phyloP scores from a whole-genome alignment of 176 grass and related monocot species.

The Microstegium vimineum region DNA sequence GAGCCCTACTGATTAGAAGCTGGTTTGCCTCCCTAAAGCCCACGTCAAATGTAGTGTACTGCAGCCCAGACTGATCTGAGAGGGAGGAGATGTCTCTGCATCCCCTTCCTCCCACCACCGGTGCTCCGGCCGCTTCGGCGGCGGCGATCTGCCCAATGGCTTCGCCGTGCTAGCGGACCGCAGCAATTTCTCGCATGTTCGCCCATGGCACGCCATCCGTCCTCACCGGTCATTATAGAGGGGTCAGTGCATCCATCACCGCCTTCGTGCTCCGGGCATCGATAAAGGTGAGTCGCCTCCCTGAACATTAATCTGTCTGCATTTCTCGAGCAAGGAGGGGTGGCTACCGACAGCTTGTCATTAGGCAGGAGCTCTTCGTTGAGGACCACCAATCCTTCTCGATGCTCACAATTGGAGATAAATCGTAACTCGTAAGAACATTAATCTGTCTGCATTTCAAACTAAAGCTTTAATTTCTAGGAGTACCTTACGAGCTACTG shows the following conservation, averaged over 20 bases:
- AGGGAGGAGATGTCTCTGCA: too few relatives aligned
- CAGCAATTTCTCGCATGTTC: background rate
- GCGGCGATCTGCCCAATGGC: background rate
- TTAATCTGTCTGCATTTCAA: background rate
- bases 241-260: background rate
- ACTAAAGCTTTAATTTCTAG: background rate
- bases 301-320: background rate
- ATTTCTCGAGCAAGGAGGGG: background rate
- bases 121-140: background rate
- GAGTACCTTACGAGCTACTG: background rate
- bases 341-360: background rate
- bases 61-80: background rate
- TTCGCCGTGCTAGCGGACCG: background rate
- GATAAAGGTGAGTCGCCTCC: background rate
- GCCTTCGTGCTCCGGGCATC: background rate
- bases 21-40: background rate
- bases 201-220: background rate
- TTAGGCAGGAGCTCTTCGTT: background rate
- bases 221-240: background rate
- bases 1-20: background rate
- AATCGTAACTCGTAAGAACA: background rate
- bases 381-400: background rate
- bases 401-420: background rate
- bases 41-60: background rate
- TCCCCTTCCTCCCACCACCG: background rate